phyloP scores from a whole-genome alignment of 2,329 filamentous ascomycete genomes.

The Diaporthe eres region DNA sequence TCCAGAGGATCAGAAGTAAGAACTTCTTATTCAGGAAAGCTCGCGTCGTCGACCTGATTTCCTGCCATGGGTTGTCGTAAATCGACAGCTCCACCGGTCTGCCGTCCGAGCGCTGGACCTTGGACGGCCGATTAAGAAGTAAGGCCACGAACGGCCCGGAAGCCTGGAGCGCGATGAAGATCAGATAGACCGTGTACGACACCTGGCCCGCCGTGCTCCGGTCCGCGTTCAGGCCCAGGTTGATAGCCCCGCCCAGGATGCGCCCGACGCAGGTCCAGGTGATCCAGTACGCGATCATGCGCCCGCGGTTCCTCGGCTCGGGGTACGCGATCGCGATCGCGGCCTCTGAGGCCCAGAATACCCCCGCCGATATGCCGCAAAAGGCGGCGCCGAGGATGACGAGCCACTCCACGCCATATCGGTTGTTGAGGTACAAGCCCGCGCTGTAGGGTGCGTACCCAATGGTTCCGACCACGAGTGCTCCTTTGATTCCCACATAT shows the following conservation, averaged over 20 bases:
- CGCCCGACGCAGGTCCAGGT: slow-evolving; percentile 46
- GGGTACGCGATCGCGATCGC: slow-evolving; percentile 81
- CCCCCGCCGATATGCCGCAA: slow-evolving; percentile 77
- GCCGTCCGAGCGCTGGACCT: slow-evolving; percentile 15
- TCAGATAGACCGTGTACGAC: slow-evolving; percentile 40
- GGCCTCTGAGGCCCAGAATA: slow-evolving; percentile 83
- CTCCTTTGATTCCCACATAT: slow-evolving; percentile 16
- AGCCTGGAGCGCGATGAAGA: slow-evolving; percentile 49
- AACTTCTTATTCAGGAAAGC: neutral
- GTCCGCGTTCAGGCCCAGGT: slow-evolving; percentile 39
- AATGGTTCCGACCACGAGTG: slow-evolving; percentile 48
- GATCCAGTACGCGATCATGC: slow-evolving; percentile 78
- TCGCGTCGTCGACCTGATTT: slow-evolving; percentile 1
- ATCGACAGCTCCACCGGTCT: neutral
- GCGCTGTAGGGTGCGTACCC: slow-evolving; percentile 81
- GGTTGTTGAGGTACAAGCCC: slow-evolving; percentile 79
- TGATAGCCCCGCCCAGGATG: slow-evolving; percentile 40
- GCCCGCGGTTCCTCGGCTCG: slow-evolving; percentile 76
- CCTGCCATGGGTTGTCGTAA: slow-evolving; percentile 9
- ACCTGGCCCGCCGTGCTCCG: slow-evolving; percentile 36
- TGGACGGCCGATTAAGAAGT: slow-evolving; percentile 5
- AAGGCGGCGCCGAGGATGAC: slow-evolving; percentile 76
- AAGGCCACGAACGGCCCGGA: slow-evolving; percentile 11
- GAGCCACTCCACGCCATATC: slow-evolving; percentile 78
- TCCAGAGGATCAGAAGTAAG: slow-evolving; percentile 10